A percentile compares a stretch with the other conserved stretches of the same genome.
Evolutionary conservation across 2,329 filamentous ascomycete genomes (phyloP).

Genomic region (Pseudopithomyces chartarum): DNA sequence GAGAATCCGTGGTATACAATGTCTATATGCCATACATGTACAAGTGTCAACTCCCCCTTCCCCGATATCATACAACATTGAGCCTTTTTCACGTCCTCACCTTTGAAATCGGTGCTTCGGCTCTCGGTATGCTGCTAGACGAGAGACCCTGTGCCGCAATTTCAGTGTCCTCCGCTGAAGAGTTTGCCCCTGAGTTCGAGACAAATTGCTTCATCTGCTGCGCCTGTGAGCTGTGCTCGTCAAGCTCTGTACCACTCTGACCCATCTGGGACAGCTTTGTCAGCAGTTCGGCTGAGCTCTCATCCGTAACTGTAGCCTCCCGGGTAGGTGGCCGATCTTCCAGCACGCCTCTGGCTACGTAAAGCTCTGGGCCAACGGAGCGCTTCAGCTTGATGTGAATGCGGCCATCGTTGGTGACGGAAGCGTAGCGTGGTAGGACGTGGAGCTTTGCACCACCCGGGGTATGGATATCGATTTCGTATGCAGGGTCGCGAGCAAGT

Average conservation of each 20-base stretch:
- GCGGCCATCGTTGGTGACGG: conserved; percentile 35
- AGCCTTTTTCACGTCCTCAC: neutral
- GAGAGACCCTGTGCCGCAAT: neutral
- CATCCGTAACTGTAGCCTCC: conserved; percentile 4
- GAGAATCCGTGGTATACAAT: conserved; percentile 5
- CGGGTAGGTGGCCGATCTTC: conserved; percentile 30
- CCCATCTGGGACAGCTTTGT: conserved; percentile 7
- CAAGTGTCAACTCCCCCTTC: neutral
- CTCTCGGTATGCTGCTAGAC: neutral
- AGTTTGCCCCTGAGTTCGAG: neutral
- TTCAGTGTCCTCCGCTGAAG: neutral
- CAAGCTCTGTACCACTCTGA: conserved; percentile 24
- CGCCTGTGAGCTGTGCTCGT: conserved; percentile 26
- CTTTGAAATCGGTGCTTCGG: neutral
- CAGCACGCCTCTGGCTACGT: conserved; percentile 29
- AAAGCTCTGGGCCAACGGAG: conserved; percentile 24
- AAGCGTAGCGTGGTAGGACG: conserved; percentile 53
- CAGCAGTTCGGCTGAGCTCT: conserved; percentile 11
- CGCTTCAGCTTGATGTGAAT: conserved; percentile 35
- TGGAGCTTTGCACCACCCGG: conserved; percentile 59
- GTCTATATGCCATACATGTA: conserved; percentile 4
- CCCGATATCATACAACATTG: conserved; percentile 3
- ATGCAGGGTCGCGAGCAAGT: conserved; percentile 26
- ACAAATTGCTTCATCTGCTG: conserved; percentile 1
- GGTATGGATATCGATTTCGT: conserved; percentile 44